These are phyloP conservation scores for Triticum turgidum DNA, from an alignment of 176 grass and related monocot genomes.

Conservation along the genomic window DNA sequence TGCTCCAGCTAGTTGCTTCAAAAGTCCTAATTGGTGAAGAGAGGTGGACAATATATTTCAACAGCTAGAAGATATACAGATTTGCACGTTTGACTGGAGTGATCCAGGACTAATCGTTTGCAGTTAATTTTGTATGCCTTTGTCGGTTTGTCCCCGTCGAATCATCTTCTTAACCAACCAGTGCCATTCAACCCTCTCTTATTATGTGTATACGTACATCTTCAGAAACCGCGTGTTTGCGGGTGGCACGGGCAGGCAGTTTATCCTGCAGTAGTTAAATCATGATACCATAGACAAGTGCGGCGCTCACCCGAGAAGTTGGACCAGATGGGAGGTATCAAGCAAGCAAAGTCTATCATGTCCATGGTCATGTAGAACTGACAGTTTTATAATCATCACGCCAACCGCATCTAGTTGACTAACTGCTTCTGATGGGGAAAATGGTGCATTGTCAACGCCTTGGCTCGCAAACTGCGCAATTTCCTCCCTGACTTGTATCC, in stretches of 20 bases:
- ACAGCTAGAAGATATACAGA: background rate
- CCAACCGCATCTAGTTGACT: slow-evolving; percentile 12
- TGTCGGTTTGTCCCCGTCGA: background rate
- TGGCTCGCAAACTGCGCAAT: background rate
- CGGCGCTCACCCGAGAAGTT: background rate
- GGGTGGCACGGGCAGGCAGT: background rate
- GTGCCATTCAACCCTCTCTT: background rate
- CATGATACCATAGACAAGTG: background rate
- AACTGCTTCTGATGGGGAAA: background rate
- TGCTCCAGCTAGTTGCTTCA: no score
- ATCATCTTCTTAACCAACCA: background rate
- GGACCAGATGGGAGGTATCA: background rate
- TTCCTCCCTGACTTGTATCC: slow-evolving; percentile 7
- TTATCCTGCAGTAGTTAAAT: slow-evolving; percentile 26
- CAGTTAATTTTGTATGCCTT: background rate
- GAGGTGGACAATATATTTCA: no score
- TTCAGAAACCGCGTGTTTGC: background rate
- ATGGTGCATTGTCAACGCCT: background rate
- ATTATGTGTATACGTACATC: background rate
- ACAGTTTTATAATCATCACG: background rate
- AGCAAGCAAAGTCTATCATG: slow-evolving; percentile 5
- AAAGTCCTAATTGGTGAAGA: no score
- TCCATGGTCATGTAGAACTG: background rate
- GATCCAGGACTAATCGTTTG: background rate
- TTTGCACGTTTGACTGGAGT: background rate